Conservation (phyloP, 345 rosid genomes). For the Eucalyptus leucophloia region DNA sequence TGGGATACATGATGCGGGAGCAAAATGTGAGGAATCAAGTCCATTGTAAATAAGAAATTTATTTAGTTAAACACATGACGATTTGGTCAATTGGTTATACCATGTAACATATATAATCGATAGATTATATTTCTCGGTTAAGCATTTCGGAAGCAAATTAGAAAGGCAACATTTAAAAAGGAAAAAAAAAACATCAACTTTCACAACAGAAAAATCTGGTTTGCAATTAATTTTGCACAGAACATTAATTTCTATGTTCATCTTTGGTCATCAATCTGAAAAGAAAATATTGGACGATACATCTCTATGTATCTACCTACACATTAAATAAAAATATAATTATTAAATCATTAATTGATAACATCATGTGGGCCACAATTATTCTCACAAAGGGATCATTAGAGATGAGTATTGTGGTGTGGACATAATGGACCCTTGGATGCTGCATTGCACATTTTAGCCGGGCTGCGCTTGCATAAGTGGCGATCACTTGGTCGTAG, state of each 20-base stretch:
- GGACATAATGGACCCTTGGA: conserved; percentile 26
- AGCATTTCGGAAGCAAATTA: not conserved
- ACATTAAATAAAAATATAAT: too few species aligned
- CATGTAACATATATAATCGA: not conserved
- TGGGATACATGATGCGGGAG: not conserved
- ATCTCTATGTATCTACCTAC: too few species aligned
- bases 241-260: not conserved
- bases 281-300: too few species aligned
- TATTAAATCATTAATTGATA: too few species aligned
- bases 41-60: too few species aligned
- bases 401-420: conserved; percentile 31
- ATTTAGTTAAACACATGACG: not conserved
- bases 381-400: not conserved
- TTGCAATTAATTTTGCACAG: not conserved
- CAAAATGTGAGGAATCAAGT: not conserved
- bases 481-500: conserved; percentile 40
- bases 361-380: too few species aligned
- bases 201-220: not conserved
- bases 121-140: not conserved
- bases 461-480: conserved; percentile 23
- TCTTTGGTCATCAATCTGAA: conserved; percentile 14
- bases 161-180: not conserved
- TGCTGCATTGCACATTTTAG: conserved; percentile 27
- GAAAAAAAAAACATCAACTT: not conserved
- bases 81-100: not conserved